Evolutionary conservation across 805 yeast species (phyloP), one percentile per base, ranked within the genome.

Genomic region (Candida ovalis): DNA sequence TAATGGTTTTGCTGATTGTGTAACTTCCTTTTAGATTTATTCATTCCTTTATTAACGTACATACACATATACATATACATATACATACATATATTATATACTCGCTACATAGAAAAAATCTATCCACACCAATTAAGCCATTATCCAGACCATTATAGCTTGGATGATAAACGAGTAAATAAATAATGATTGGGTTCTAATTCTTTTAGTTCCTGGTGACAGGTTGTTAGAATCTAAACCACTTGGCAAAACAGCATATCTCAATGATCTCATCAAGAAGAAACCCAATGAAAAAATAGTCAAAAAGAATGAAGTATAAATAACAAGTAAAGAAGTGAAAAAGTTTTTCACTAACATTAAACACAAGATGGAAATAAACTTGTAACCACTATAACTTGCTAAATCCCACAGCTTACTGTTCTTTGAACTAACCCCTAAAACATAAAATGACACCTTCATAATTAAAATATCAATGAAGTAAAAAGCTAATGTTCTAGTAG

Each of bases 311-410:
- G 65, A 49, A 55, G 58, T 1, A 56, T 75, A 77, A 54, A 74
- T 69, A 2, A 59, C 19, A 49, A 66, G 24, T 70, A 68, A 38
- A 73, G 70, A 42, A 4, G 51, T 33, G 37, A 61, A 43, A 10
- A 75, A 60, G 53, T 73, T 74, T 53, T 80, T 82, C 56, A 78
- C 63, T 38, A 82, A 62, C 56, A 84, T 68, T 45, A 80, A 71
- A n/a, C 77, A 63, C 17, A 84, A 76, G 52, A 86, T 74, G 8
- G 96, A 88, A 36, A 95, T 89, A 63, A 89, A 95, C 66, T 94
- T 94, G 75, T 94, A 95, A 33, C 98, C 97, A 44, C 91, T 84
- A 69, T 88, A 94, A 51, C 96, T 84, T 9, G 88, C 77, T 51
- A 94, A 72, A 65, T 94, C 99, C 76, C 91, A 82, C 36, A 88